Evolutionary conservation across 345 rosid species (phyloP).

Genomic region (Bruguiera sexangula): DNA sequence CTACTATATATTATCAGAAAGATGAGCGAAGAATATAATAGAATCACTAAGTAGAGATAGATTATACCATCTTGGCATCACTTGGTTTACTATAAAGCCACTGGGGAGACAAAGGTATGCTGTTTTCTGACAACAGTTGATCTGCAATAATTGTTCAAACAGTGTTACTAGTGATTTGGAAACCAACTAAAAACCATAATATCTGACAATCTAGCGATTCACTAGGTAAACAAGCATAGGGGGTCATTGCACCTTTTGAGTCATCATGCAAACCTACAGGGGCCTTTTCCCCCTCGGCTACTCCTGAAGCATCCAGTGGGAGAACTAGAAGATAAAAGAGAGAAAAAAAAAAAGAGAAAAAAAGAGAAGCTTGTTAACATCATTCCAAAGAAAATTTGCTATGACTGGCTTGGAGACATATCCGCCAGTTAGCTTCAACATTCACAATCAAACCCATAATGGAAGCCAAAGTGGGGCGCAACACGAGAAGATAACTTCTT

Average conservation of each 20-base stretch:
- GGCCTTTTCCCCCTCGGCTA: slow-evolving; percentile 40
- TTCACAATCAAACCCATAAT: not conserved
- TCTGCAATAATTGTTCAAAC: slow-evolving; percentile 42
- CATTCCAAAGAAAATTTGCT: not conserved
- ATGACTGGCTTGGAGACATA: not conserved
- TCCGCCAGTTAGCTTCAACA: not conserved
- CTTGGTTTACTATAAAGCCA: slow-evolving; percentile 83
- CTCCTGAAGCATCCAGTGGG: slow-evolving; percentile 42
- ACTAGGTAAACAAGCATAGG: not conserved
- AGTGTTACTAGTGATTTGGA: not conserved
- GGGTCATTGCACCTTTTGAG: slow-evolving; percentile 38
- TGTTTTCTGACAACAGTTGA: slow-evolving; percentile 59
- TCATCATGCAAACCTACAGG: slow-evolving; percentile 34
- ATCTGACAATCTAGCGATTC: not conserved
- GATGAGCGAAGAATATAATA: not conserved
- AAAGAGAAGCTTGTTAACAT: not conserved
- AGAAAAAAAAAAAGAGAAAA: not conserved
- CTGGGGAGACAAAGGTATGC: slow-evolving; percentile 89
- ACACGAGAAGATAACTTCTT: too few relatives aligned
- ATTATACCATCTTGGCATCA: slow-evolving; percentile 51
- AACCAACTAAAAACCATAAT: not conserved
- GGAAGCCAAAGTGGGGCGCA: not conserved
- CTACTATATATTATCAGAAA: not conserved
- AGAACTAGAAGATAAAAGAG: slow-evolving; percentile 12
- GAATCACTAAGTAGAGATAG: slow-evolving; percentile 3